phyloP scores from a whole-genome alignment of 1,284 basidiomycete genomes.

The Somion occarium region DNA sequence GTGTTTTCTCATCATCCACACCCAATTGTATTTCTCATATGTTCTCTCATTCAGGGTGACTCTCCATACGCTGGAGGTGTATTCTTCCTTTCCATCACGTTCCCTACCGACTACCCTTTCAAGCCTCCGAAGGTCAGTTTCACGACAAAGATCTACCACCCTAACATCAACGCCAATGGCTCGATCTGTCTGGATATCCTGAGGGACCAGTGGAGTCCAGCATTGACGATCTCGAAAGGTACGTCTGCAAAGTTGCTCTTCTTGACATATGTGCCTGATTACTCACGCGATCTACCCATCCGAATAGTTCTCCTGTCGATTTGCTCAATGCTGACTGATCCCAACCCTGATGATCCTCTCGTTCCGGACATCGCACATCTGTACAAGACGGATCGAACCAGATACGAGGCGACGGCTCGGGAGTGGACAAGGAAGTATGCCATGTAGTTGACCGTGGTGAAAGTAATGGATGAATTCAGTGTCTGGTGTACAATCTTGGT shows the following conservation, averaged over 20 bases:
- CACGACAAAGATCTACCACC: slow-evolving; percentile 96
- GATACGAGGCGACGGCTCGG: slow-evolving; percentile 92
- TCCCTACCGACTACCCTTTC: slow-evolving; percentile 97
- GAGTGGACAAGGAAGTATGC: slow-evolving; percentile 95
- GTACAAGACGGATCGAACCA: slow-evolving; percentile 93
- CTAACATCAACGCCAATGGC: slow-evolving; percentile 97
- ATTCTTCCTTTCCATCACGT: slow-evolving; percentile 92
- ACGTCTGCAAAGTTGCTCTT: slow-evolving; percentile 22
- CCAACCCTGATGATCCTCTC: slow-evolving; percentile 93
- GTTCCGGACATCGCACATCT: slow-evolving; percentile 82
- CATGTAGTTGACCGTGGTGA: slow-evolving; percentile 36
- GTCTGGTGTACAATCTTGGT: slow-evolving; percentile 7
- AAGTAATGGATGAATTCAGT: background rate
- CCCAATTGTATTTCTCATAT: background rate
- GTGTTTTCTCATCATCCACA: slow-evolving; percentile 8
- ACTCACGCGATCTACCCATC: background rate
- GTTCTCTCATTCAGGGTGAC: slow-evolving; percentile 57
- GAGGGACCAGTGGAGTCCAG: slow-evolving; percentile 97
- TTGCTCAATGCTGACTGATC: slow-evolving; percentile 95
- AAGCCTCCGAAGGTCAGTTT: slow-evolving; percentile 99
- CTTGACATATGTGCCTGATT: background rate
- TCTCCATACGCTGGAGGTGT: slow-evolving; percentile 96
- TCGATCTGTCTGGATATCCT: slow-evolving; percentile 98
- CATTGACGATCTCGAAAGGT: slow-evolving; percentile 99
- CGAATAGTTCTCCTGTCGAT: slow-evolving; percentile 83